Evolutionary conservation across 139 green algal genomes (phyloP).

Genomic region (Coccomyxa sp.): DNA sequence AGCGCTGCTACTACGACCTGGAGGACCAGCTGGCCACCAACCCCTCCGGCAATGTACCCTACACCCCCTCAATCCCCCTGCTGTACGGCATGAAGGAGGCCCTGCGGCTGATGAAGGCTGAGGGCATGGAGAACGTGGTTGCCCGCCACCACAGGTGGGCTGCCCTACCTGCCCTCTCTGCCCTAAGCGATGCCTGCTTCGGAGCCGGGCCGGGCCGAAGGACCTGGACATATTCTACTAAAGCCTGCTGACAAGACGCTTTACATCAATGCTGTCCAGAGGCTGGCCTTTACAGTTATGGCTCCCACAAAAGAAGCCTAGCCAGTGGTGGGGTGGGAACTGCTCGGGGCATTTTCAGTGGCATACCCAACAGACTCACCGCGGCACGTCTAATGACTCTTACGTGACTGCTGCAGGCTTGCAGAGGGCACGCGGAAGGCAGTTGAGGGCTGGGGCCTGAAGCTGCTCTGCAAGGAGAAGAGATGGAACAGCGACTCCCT

Average conservation of each 20-base stretch:
- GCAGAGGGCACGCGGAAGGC: conserved; percentile 73
- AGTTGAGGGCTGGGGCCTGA: conserved; percentile 86
- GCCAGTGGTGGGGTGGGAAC: too few relatives aligned
- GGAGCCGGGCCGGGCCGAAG: too few relatives aligned
- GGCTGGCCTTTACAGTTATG: too few relatives aligned
- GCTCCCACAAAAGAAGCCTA: too few relatives aligned
- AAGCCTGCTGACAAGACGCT: too few relatives aligned
- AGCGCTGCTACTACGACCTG: conserved; percentile 89
- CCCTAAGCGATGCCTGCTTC: not conserved
- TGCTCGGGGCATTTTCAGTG: too few relatives aligned
- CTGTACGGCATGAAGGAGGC: conserved; percentile 86
- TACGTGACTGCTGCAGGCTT: conserved; percentile 20
- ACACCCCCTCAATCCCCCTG: conserved; percentile 72
- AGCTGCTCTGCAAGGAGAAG: conserved; percentile 86
- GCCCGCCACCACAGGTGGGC: conserved; percentile 73
- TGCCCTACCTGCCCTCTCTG: too few relatives aligned
- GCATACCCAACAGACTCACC: too few relatives aligned
- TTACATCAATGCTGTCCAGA: too few relatives aligned
- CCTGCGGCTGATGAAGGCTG: conserved; percentile 68
- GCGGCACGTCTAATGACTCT: too few relatives aligned
- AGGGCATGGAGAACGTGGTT: conserved; percentile 88
- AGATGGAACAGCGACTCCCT: conserved; percentile 88
- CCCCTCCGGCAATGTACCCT: conserved; percentile 54
- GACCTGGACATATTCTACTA: too few relatives aligned
- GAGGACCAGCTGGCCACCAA: conserved; percentile 56